Conservation (phyloP, 2,329 filamentous ascomycete genomes). For the Colletotrichum spaethianum region DNA sequence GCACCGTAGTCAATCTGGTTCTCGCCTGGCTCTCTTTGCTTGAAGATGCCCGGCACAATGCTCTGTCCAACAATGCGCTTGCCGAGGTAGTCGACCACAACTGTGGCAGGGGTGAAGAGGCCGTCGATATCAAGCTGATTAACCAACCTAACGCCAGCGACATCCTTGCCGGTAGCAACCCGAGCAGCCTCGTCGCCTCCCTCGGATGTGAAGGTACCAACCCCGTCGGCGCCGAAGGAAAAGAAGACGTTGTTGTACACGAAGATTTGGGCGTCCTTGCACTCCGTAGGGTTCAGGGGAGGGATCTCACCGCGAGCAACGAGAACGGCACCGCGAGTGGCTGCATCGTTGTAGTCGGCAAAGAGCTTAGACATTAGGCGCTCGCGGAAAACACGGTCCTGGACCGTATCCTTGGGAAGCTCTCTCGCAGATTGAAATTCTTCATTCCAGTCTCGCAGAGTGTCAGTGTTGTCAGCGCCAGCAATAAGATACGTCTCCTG, state of each 20-base stretch:
- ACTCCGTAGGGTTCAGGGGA: slow-evolving; percentile 94
- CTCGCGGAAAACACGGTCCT: slow-evolving; percentile 96
- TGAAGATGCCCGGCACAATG: slow-evolving; percentile 99
- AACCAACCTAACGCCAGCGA: slow-evolving; percentile 92
- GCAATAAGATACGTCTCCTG: slow-evolving; percentile 94
- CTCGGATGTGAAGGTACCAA: slow-evolving; percentile 96
- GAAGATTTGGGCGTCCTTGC: slow-evolving; percentile 94
- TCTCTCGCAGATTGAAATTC: slow-evolving; percentile 98
- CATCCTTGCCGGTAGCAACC: slow-evolving; percentile 96
- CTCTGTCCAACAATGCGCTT: slow-evolving; percentile 98
- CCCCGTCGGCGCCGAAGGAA: slow-evolving; percentile 97
- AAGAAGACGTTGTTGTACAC: slow-evolving; percentile 99
- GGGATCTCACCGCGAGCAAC: slow-evolving; percentile 94
- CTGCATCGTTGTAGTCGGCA: slow-evolving; percentile 97
- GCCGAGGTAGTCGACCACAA: slow-evolving; percentile 96
- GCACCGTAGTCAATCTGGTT: slow-evolving; percentile 99
- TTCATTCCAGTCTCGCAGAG: slow-evolving; percentile 97
- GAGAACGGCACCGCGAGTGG: slow-evolving; percentile 89
- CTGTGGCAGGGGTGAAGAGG: slow-evolving; percentile 94
- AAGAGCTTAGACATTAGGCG: slow-evolving; percentile 95
- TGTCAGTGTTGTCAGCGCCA: slow-evolving; percentile 94
- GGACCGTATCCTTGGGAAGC: slow-evolving; percentile 91
- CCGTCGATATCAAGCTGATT: slow-evolving; percentile 98
- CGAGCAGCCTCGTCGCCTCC: slow-evolving; percentile 96
- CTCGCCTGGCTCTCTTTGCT: slow-evolving; percentile 96